Evolutionary conservation across 257 asterid species (phyloP).

Genomic region (Penstemon davidsonii): DNA sequence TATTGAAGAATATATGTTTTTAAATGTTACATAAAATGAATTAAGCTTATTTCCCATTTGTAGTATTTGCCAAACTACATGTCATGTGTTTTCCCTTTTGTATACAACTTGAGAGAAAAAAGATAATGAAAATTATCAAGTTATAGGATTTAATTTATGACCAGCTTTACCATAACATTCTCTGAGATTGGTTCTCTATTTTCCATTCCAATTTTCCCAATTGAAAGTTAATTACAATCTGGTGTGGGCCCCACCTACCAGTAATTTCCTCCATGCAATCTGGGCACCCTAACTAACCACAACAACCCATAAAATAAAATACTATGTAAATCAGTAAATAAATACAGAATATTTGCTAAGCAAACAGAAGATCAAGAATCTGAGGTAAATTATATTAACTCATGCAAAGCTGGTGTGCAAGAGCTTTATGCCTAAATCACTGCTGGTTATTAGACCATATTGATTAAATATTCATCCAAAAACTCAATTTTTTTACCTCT

Average conservation of each 20-base stretch:
- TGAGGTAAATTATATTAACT: background rate
- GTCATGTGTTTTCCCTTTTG: too few species aligned
- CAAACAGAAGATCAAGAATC: constrained; percentile 9
- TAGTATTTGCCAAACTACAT: too few species aligned
- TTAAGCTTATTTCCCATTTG: too few species aligned
- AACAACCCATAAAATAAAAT: constrained; percentile 28
- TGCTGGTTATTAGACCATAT: background rate
- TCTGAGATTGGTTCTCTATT: too few species aligned
- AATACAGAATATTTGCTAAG: background rate
- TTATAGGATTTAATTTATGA: too few species aligned
- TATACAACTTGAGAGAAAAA: too few species aligned
- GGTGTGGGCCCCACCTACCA: constrained; percentile 41
- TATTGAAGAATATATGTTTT: too few species aligned
- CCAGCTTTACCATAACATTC: too few species aligned
- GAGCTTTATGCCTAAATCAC: constrained; percentile 11
- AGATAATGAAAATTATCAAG: too few species aligned
- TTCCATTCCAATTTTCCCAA: too few species aligned
- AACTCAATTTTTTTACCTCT: background rate
- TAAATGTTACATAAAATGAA: too few species aligned
- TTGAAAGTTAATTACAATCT: constrained; percentile 6
- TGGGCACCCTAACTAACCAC: constrained; percentile 50
- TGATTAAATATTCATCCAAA: background rate
- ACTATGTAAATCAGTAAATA: background rate
- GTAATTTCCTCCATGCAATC: constrained; percentile 58
- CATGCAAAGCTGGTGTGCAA: constrained; percentile 30